These are phyloP conservation scores for Fusarium avenaceum DNA, from an alignment of 2,329 filamentous ascomycete genomes.

Conservation along the genomic window DNA sequence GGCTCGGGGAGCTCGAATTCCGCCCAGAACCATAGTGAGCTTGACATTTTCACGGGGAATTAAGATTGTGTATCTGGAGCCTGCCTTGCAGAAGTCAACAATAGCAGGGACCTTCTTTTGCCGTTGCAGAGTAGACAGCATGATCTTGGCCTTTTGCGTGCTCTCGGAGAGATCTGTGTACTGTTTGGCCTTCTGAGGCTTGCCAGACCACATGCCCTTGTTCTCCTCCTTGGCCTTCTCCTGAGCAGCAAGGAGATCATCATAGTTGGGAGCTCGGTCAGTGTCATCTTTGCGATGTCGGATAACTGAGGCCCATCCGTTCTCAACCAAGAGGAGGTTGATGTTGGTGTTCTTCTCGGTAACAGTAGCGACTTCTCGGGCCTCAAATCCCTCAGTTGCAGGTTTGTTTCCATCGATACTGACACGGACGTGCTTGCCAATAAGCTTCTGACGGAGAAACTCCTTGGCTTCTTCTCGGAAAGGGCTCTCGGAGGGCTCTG, in stretches of 20 bases:
- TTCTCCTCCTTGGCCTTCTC: slow-evolving; percentile 86
- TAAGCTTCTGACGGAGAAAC: slow-evolving; percentile 91
- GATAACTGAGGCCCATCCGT: slow-evolving; percentile 93
- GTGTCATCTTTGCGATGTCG: slow-evolving; percentile 95
- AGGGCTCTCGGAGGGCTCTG: slow-evolving; percentile 86
- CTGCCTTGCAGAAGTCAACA: slow-evolving; percentile 98
- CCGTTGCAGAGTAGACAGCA: slow-evolving; percentile 86
- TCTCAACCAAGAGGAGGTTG: slow-evolving; percentile 86
- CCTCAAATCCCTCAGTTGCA: slow-evolving; percentile 90
- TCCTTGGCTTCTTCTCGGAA: slow-evolving; percentile 97
- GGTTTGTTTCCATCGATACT: slow-evolving; percentile 92
- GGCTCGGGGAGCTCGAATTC: slow-evolving; percentile 90
- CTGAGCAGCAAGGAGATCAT: slow-evolving; percentile 85
- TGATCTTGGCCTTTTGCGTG: slow-evolving; percentile 94
- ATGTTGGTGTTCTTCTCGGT: slow-evolving; percentile 88
- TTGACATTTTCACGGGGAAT: slow-evolving; percentile 94
- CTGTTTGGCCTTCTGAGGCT: slow-evolving; percentile 84
- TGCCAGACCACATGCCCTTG: slow-evolving; percentile 96
- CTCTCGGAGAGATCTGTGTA: slow-evolving; percentile 93
- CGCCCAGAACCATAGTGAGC: slow-evolving; percentile 92
- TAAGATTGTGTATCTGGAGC: slow-evolving; percentile 90
- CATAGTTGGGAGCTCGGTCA: slow-evolving; percentile 93
- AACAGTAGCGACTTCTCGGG: slow-evolving; percentile 93
- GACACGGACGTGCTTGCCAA: slow-evolving; percentile 94
- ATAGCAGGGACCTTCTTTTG: slow-evolving; percentile 94